A percentile compares a stretch with the other conserved stretches of the same genome.
These are phyloP conservation scores for Lentinula novae-zelandiae DNA, from an alignment of 1,284 basidiomycete genomes.

Conservation along the genomic window DNA sequence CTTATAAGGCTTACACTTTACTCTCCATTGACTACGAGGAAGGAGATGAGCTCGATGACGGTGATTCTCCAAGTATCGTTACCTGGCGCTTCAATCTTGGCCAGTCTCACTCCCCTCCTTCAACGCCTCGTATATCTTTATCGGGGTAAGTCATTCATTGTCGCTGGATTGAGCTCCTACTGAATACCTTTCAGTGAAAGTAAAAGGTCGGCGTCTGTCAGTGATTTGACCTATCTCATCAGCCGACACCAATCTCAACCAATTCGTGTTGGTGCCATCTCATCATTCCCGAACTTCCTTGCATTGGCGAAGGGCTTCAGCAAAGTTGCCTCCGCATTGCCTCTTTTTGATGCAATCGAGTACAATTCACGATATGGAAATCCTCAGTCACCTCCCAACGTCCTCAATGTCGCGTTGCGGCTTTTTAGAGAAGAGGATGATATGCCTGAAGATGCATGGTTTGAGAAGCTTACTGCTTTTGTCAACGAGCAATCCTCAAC, in stretches of 20 bases:
- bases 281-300: conserved; percentile 79
- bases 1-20: conserved; percentile 93
- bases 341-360: conserved; percentile 68
- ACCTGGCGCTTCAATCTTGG: conserved; percentile 95
- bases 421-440: conserved; percentile 78
- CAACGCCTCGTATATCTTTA: conserved; percentile 72
- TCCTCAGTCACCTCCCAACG: conserved; percentile 78
- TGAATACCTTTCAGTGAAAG: conserved; percentile 27
- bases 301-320: conserved; percentile 74
- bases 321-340: conserved; percentile 66
- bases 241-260: conserved; percentile 81
- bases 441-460: conserved; percentile 77
- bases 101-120: conserved; percentile 77
- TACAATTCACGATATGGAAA: conserved; percentile 73
- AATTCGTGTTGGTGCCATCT: conserved; percentile 83
- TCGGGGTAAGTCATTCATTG: conserved; percentile 44
- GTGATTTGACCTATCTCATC: conserved; percentile 90
- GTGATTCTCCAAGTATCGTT: conserved; percentile 74
- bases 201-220: conserved; percentile 81
- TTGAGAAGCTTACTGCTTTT: conserved; percentile 69
- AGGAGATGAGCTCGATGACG: conserved; percentile 76
- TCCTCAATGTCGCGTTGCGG: conserved; percentile 90
- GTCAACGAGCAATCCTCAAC: conserved; percentile 69
- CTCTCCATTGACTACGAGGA: conserved; percentile 93
- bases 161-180: neutral